These are phyloP conservation scores for Epipyxis sp. DNA, from an alignment of 108 stramenopile species.

Conservation along the genomic window DNA sequence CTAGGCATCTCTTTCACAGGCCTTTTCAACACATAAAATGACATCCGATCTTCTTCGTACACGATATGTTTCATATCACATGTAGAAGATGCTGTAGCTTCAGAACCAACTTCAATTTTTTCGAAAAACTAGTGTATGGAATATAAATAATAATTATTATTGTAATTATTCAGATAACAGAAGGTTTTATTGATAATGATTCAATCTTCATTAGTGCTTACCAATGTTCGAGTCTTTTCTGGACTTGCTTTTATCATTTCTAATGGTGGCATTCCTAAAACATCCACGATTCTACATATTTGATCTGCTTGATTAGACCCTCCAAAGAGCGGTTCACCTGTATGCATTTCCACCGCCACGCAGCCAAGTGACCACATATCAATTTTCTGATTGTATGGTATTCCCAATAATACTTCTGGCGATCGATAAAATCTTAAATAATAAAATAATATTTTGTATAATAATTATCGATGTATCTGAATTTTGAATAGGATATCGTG, in stretches of 20 bases:
- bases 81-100: background rate
- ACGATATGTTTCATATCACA: background rate
- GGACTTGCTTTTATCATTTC: conserved; percentile 68
- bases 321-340: conserved; percentile 93
- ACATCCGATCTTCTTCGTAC: background rate
- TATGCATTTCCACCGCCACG: conserved; percentile 85
- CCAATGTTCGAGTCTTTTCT: conserved; percentile 67
- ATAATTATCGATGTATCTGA: too few relatives aligned
- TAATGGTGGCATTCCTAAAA: conserved; percentile 82
- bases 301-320: conserved; percentile 88
- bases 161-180: conserved; percentile 32
- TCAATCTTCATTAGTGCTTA: conserved; percentile 32
- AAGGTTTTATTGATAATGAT: background rate
- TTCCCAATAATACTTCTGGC: conserved; percentile 95
- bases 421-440: conserved; percentile 96
- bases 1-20: background rate
- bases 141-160: conserved; percentile 27
- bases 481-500: too few relatives aligned
- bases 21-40: conserved; percentile 15
- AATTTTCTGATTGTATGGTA: conserved; percentile 87
- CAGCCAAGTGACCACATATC: conserved; percentile 99
- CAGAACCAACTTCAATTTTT: conserved; percentile 36
- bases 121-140: conserved; percentile 22
- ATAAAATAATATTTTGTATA: too few relatives aligned
- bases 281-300: conserved; percentile 88